Percentiles rank a stretch among this genome's conserved stretches.
These are phyloP conservation scores for Fraxinus greggii DNA, from an alignment of 305 asterid genomes.

Conservation along the genomic window DNA sequence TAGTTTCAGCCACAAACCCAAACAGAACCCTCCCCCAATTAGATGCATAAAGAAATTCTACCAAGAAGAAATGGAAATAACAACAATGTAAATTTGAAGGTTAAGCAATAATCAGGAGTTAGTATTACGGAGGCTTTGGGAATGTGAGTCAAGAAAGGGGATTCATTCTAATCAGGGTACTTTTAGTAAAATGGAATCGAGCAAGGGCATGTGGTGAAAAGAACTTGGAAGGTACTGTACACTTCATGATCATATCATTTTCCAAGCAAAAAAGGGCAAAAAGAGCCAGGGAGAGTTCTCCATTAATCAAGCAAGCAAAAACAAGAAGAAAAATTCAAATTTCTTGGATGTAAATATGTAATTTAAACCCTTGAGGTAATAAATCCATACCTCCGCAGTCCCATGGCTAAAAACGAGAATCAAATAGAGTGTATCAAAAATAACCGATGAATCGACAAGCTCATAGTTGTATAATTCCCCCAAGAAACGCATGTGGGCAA, in stretches of 20 bases:
- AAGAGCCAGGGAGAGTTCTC: neutral
- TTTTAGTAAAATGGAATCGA: neutral
- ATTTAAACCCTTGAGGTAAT: neutral
- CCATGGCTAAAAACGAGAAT: slow-evolving; percentile 88
- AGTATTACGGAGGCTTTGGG: neutral
- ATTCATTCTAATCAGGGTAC: neutral
- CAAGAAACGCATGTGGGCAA: slow-evolving; percentile 91
- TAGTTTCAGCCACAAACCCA: neutral
- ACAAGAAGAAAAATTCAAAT: neutral
- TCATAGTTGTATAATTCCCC: slow-evolving; percentile 97
- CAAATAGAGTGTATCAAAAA: slow-evolving; percentile 86
- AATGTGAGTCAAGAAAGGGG: neutral
- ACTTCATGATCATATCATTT: neutral
- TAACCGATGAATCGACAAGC: slow-evolving; percentile 93
- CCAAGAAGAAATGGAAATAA: neutral
- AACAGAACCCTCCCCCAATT: neutral
- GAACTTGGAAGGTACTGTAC: neutral
- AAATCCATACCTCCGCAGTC: slow-evolving; percentile 69
- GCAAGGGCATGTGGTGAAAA: neutral
- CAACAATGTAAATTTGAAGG: neutral
- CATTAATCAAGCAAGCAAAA: slow-evolving; percentile 1
- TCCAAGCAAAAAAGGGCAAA: neutral
- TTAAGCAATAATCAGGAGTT: neutral
- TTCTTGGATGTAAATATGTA: neutral
- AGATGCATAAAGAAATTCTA: neutral